These are phyloP conservation scores for Starmera caribaea DNA, from an alignment of 805 yeast species.

Conservation along the genomic window DNA sequence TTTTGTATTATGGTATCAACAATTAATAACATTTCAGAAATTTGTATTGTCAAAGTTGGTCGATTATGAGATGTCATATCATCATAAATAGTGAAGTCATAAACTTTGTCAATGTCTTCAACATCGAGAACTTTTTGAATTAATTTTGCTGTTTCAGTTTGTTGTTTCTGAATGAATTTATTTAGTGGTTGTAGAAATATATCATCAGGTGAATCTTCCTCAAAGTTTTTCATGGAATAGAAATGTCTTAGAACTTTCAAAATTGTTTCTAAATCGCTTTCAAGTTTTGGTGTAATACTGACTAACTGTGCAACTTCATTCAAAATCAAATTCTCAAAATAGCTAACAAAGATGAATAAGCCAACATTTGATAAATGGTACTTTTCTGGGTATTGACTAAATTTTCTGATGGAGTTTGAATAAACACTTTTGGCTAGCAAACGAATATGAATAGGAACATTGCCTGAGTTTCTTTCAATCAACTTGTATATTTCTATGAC, in stretches of 20 bases:
- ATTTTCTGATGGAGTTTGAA: conserved; percentile 29
- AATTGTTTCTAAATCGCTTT: conserved; percentile 38
- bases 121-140: conserved; percentile 42
- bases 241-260: conserved; percentile 55
- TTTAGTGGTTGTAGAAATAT: conserved; percentile 73
- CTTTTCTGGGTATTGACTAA: conserved; percentile 50
- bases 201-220: conserved; percentile 28
- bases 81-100: conserved; percentile 54
- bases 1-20: conserved; percentile 25
- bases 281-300: conserved; percentile 31
- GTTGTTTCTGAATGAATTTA: conserved; percentile 50
- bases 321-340: conserved; percentile 38
- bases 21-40: conserved; percentile 36
- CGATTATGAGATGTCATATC: conserved; percentile 51
- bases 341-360: conserved; percentile 40
- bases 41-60: conserved; percentile 36
- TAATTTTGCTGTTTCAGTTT: conserved; percentile 34
- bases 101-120: conserved; percentile 48
- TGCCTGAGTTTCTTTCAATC: conserved; percentile 32
- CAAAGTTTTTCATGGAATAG: conserved; percentile 60
- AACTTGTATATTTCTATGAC: conserved; percentile 50
- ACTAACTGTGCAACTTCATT: conserved; percentile 41
- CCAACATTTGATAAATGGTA: conserved; percentile 62
- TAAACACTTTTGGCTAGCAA: conserved; percentile 42
- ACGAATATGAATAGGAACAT: conserved; percentile 48